Percentiles rank a stretch among this genome's conserved stretches.
These are phyloP conservation scores for Podospora comata DNA, from an alignment of 495 filamentous ascomycete genomes.

Conservation along the genomic window DNA sequence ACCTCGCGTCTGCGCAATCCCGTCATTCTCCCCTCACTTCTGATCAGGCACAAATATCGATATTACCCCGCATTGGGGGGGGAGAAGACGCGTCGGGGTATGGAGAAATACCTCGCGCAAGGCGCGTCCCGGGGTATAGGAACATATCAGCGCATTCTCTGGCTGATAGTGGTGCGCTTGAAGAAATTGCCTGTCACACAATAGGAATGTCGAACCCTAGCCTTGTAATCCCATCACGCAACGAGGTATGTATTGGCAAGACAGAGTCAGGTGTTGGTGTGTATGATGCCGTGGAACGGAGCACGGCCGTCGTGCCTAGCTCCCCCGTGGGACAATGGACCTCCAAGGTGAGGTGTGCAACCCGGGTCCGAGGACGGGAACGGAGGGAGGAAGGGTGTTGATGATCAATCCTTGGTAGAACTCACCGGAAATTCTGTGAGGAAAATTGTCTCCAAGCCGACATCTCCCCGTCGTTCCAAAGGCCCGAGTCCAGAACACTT, in stretches of 20 bases:
- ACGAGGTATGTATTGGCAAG: no score
- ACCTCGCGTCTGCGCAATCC: background rate
- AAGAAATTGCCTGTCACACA: background rate
- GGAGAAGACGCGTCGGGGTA: background rate
- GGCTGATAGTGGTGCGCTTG: background rate
- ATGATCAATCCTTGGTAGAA: background rate
- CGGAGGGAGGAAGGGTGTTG: background rate
- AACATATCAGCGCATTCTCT: background rate
- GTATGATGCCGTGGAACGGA: background rate
- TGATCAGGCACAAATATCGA: background rate
- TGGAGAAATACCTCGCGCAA: background rate
- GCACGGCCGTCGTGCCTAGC: background rate
- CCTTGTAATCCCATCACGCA: background rate
- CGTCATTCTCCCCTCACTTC: background rate
- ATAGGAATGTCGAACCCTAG: background rate
- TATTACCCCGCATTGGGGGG: background rate
- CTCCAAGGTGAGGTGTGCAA: background rate
- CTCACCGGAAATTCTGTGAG: background rate
- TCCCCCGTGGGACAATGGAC: background rate
- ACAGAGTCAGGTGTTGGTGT: background rate
- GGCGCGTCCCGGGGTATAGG: background rate
- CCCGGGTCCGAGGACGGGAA: background rate
- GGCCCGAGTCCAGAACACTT: slow-evolving; percentile 4
- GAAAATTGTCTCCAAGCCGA: background rate
- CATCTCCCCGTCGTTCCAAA: background rate